Percentiles rank a stretch among this genome's conserved stretches.
Conservation (phyloP, 768 basidiomycete genomes). For the Lanmaoa rubissima region DNA sequence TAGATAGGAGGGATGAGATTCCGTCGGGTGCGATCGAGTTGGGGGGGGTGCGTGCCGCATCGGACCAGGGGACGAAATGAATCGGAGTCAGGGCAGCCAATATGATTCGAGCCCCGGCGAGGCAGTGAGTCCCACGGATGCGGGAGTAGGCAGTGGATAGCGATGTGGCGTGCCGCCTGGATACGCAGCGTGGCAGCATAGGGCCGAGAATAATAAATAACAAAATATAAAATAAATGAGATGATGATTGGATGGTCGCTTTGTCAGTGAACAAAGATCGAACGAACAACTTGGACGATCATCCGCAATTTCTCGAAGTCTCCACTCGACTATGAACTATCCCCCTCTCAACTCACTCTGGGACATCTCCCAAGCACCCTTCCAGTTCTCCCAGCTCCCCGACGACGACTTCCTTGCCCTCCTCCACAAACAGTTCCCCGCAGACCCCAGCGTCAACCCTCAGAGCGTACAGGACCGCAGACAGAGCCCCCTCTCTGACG, state of each 20-base stretch:
- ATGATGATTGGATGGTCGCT: not conserved
- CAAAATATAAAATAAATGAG: not conserved
- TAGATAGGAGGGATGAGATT: not conserved
- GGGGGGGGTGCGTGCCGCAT: no score
- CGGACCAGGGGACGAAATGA: no score
- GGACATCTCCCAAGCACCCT: slow-evolving; percentile 59
- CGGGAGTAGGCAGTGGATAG: no score
- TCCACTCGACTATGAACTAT: slow-evolving; percentile 31
- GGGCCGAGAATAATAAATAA: slow-evolving; percentile 1
- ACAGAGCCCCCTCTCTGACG: slow-evolving; percentile 57
- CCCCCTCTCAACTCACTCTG: slow-evolving; percentile 53
- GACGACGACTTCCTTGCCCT: slow-evolving; percentile 79
- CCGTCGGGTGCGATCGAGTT: no score
- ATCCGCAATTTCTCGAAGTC: not conserved
- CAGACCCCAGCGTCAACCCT: slow-evolving; percentile 49
- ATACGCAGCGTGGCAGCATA: not conserved
- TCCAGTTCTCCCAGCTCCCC: slow-evolving; percentile 57
- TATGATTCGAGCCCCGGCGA: no score
- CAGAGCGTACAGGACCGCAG: slow-evolving; percentile 47
- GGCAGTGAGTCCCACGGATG: no score
- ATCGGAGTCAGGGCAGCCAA: no score
- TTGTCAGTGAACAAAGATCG: not conserved
- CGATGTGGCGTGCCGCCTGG: slow-evolving; percentile 8
- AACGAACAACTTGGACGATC: not conserved
- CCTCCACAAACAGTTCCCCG: slow-evolving; percentile 70